Evolutionary conservation across 371 early-diverging fungal species (phyloP).

Genomic region (Nematocida major): DNA sequence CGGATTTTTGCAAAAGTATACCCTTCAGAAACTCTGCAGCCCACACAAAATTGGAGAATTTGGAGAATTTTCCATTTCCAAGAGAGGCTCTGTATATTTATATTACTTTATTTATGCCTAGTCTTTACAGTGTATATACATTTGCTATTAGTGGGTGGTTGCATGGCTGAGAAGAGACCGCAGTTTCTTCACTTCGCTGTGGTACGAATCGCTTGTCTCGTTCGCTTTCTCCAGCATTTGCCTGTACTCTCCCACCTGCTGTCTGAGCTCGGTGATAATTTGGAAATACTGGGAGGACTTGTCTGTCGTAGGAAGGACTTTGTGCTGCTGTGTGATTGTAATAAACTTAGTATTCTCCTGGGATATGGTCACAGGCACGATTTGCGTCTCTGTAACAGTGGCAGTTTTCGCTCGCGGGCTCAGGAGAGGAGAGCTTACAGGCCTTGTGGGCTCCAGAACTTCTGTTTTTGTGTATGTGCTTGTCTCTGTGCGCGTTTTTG

Average conservation of each 20-base stretch:
- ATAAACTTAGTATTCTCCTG: too few relatives aligned
- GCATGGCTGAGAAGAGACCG: background rate
- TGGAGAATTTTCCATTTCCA: too few relatives aligned
- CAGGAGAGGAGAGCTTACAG: too few relatives aligned
- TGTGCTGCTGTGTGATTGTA: background rate
- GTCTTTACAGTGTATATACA: too few relatives aligned
- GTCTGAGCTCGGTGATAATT: background rate
- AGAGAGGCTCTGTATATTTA: too few relatives aligned
- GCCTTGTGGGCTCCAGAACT: background rate
- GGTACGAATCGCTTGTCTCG: background rate
- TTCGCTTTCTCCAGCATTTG: background rate
- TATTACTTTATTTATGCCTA: too few relatives aligned
- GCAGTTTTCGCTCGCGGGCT: too few relatives aligned
- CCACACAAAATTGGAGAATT: too few relatives aligned
- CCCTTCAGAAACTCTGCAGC: too few relatives aligned
- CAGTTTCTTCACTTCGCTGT: background rate
- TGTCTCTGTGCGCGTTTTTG: background rate
- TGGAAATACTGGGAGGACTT: background rate
- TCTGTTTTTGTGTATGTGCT: constrained; percentile 5
- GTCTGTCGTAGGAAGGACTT: background rate
- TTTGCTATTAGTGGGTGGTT: too few relatives aligned
- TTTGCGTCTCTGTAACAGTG: background rate
- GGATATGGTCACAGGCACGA: too few relatives aligned
- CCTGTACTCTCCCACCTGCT: background rate
- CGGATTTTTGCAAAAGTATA: too few relatives aligned